Base-by-base conservation (phyloP, 306 rosid species). In the Sechiopsis laciniata region DNA sequence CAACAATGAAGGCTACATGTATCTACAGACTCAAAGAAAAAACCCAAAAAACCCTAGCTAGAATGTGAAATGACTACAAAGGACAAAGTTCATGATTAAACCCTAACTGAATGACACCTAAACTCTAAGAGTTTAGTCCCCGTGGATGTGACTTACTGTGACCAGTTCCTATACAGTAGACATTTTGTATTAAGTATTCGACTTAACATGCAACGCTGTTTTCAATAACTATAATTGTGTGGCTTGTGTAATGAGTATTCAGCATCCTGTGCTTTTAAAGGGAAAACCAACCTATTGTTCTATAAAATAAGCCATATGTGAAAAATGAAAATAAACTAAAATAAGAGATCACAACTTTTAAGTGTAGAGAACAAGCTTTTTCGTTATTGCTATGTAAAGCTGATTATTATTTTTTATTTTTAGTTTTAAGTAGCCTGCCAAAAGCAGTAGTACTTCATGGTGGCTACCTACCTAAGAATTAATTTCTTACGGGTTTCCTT, bases 241-340 rank as follows among this genome's bases (percentile, higher is more conserved):
- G 22, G 48, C 12, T 61, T 32, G 6, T 32, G 68, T 32, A 62
- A 29, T 32, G 3, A 26, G 19, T 60, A 32, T 62, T 2, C 7
- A 7, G 7, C 42, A 62, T 45, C 46, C 48, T 29, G 2, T 29
- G 48, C 21, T 62, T 16, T 32, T 16, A 32, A 40, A 32, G 19
- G 68, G 68, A 62, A 62, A 62, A 62, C 11, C 6, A 62, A 15
- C 68, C 16, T 62, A 8, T 62, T 32, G 12, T 62, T 60, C 66
- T 24, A 26, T 15, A 32, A 62, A 0, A n/a, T 11, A 62, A 4
- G 58, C 58, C 50, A 16, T 37, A 32, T 63, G 20, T 35, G 69
- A 35, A 35, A 7, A 7, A 9, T 35, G 69, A 35, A 63, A 7
- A 7, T 62, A 62, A 15, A 63, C 69, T 63, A 16, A 32, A 15